phyloP scores from a whole-genome alignment of 2,329 filamentous ascomycete species.

The Grosmannia huntii region DNA sequence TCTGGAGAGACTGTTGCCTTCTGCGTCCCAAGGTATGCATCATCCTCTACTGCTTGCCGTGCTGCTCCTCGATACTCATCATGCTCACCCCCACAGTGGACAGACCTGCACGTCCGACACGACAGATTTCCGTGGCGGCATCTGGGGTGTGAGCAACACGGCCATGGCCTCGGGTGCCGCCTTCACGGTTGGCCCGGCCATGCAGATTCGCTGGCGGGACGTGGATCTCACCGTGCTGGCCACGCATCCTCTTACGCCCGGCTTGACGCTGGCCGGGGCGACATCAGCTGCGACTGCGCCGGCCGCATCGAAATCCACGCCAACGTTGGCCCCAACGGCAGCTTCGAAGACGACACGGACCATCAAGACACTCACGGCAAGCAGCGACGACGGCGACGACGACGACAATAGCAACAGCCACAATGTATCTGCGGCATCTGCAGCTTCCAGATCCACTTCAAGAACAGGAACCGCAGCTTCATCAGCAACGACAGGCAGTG shows the following conservation, averaged over 20 bases:
- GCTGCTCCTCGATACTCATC: not conserved
- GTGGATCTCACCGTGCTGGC: slow-evolving; percentile 20
- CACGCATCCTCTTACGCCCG: slow-evolving; percentile 24
- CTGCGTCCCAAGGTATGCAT: slow-evolving; percentile 14
- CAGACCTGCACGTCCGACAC: slow-evolving; percentile 27
- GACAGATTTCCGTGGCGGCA: slow-evolving; percentile 25
- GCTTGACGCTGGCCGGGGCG: slow-evolving; percentile 13
- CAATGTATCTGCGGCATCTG: no score
- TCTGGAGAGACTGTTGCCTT: slow-evolving; percentile 13
- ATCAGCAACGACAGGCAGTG: not conserved
- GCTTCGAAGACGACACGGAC: not conserved
- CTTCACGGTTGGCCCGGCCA: slow-evolving; percentile 22
- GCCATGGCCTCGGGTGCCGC: slow-evolving; percentile 9
- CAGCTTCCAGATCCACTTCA: no score
- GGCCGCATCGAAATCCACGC: not conserved
- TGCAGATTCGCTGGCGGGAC: slow-evolving; percentile 26
- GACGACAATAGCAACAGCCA: no score
- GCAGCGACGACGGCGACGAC: not conserved
- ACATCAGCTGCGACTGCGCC: not conserved
- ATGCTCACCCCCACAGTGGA: slow-evolving; percentile 14
- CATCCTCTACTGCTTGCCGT: not conserved
- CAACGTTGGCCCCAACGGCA: not conserved
- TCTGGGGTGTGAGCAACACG: slow-evolving; percentile 21
- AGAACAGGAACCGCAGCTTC: not conserved
- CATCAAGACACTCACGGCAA: not conserved